Conservation (phyloP, 805 yeast genomes). For the Candida coquimbonensis region DNA sequence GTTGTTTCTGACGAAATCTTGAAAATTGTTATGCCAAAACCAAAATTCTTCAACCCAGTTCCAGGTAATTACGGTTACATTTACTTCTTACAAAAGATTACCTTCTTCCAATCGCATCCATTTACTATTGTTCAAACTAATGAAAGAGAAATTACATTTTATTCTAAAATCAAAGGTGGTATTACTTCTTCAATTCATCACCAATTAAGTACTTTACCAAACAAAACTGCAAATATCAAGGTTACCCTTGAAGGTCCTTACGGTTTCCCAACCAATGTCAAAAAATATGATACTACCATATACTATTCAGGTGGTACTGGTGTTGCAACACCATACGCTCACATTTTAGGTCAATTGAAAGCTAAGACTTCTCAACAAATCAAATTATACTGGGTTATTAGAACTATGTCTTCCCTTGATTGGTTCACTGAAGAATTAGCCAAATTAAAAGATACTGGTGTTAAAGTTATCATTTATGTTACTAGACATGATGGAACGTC, state of each 20-base stretch:
- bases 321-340: constrained; percentile 41
- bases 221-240: constrained; percentile 18
- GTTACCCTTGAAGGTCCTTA: constrained; percentile 61
- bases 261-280: constrained; percentile 35
- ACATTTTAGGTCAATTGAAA: constrained; percentile 25
- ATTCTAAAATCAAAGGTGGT: constrained; percentile 51
- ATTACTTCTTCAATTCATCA: constrained; percentile 27
- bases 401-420: constrained; percentile 42
- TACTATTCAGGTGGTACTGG: constrained; percentile 49
- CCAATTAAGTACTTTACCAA: constrained; percentile 22
- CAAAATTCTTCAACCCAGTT: constrained; percentile 42
- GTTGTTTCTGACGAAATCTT: constrained; percentile 34
- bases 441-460: constrained; percentile 18
- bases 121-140: constrained; percentile 48
- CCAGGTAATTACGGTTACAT: constrained; percentile 58
- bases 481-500: constrained; percentile 14
- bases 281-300: constrained; percentile 31
- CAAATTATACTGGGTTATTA: constrained; percentile 60
- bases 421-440: constrained; percentile 45
- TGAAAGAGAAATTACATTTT: constrained; percentile 34
- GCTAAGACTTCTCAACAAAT: constrained; percentile 23
- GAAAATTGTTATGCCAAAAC: constrained; percentile 31
- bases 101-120: constrained; percentile 71
- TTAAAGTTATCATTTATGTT: constrained; percentile 14
- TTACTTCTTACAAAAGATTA: constrained; percentile 42